Base-by-base conservation (phyloP, 2,329 filamentous ascomycete genomes). In the Nemania bipapillata region DNA sequence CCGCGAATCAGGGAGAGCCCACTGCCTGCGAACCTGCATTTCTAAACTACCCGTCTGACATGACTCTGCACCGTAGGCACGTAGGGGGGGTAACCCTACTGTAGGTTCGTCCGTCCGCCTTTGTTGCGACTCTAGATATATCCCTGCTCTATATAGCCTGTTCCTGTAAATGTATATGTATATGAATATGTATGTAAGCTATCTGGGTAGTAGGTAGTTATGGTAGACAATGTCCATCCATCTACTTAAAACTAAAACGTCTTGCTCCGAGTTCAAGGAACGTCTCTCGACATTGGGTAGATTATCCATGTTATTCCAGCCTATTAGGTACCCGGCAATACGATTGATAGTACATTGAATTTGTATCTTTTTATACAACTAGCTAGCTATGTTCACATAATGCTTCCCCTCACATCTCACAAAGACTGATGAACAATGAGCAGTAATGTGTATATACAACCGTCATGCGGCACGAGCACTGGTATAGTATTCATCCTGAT, bases 41-140 rank as follows among this genome's bases (percentile, higher is more conserved):
- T 35, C 12, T 6, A 49, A 62, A 28, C 49, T 37, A 20, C 32
- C 59, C 37, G 59, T 62, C 40, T 63, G 60, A 49, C 60, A 56
- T 47, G 22, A 28, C 20, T 45, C 40, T 45, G 40, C 40, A 45
- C n/a, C n/a, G 40, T 45, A 45, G 15, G 40, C 15, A 45, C n/a
- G n/a, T n/a, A n/a, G n/a, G n/a, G n/a, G n/a, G n/a, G 40, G 40
- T 45, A 45, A 45, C 40, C 40, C 40, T 45, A 45, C 40, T 7
- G 15, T 45, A 45, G 15, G 40, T 45, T 45, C 40, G 40, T 45
- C 40, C 15, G 40, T n/a, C 40, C 12, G 40, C 40, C 40, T 45
- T n/a, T 17, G 40, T 17, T 45, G 40, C 40, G 12, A 45, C 40
- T 45, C 40, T 45, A n/a, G 15, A 45, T 45, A 15, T 2, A 30